A percentile compares a stretch with the other conserved stretches of the same genome.
phyloP scores from a whole-genome alignment of 257 asterid species.

The Plantago ovata region DNA sequence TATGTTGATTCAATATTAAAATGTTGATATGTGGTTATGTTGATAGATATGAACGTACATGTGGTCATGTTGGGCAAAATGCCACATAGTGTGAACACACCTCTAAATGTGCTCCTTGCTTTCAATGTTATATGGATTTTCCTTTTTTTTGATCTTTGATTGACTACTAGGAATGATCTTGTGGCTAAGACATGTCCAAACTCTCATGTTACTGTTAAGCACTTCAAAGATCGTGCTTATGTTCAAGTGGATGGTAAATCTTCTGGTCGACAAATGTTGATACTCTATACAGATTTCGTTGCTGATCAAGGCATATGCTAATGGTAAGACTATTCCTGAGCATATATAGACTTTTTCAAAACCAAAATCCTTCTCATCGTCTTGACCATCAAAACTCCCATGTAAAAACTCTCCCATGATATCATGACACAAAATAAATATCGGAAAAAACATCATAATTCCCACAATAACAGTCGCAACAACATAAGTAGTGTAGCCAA shows the following conservation, averaged over 20 bases:
- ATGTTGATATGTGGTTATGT: no score
- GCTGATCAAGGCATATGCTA: constrained; percentile 51
- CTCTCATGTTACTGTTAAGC: constrained; percentile 54
- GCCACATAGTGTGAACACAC: no score
- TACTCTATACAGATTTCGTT: constrained; percentile 68
- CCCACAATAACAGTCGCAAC: constrained; percentile 20
- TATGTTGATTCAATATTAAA: neutral
- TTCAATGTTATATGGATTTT: neutral
- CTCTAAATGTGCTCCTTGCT: no score
- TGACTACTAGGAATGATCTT: neutral
- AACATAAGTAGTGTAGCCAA: constrained; percentile 27
- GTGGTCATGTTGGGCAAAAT: no score
- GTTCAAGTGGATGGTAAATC: constrained; percentile 48
- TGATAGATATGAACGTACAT: no score
- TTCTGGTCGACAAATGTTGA: constrained; percentile 41
- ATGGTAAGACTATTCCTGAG: constrained; percentile 48
- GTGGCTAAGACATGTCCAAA: constrained; percentile 25
- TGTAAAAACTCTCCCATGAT: constrained; percentile 32
- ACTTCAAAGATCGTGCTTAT: constrained; percentile 71
- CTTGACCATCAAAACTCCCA: constrained; percentile 38
- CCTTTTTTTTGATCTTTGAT: neutral
- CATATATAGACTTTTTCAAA: no score
- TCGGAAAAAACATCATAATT: constrained; percentile 19
- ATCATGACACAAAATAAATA: constrained; percentile 11
- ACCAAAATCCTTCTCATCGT: constrained; percentile 36